Base-by-base conservation (phyloP, 306 rosid species). In the Casuarina equisetifolia region DNA sequence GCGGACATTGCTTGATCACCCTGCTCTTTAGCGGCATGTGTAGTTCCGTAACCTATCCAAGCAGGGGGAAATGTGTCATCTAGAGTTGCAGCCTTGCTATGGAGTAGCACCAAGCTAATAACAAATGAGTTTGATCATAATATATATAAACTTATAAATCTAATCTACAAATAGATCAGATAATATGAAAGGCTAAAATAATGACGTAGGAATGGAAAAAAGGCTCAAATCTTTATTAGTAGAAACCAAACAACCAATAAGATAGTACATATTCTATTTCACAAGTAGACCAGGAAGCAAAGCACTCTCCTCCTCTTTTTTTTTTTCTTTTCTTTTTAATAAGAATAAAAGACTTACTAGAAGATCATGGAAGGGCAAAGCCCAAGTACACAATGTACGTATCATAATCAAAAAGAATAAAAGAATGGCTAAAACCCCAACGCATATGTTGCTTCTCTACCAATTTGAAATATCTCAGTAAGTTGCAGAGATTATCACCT, bases 1-100 rank as follows among this genome's bases (percentile, higher is more conserved):
- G 92, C 93, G 4, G 97, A 91, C 99, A 95, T 92, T 20, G 99
- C 99, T 84, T 92, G 99, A 83, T 95, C 99, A 73, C 97, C 99
- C 88, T 95, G 97, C 81, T 95, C 97, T 82, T 87, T 88, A 82
- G 97, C 96, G 81, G 99, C 93, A 84, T 81, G 90, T 69, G 97
- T 97, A 76, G 91, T 95, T 49, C 99, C 97, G 80, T 74, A 90
- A 49, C 99, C 99, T 80, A 95, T 92, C 99, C 97, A 92, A 43
- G 97, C 98, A 80, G 97, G 99, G 44, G 97, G 83, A 80, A 95
- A 95, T 75, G 92, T 91, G 77, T 92, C 90, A 80, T 95, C 99
- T 46, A 95, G 89, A 88, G 84, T 91, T 57, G 99, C 92, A 71
- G 97, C 97, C 87, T 95, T 95, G 90, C 97, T 95, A 85, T 77